A percentile compares a stretch with the other conserved stretches of the same genome.
phyloP scores from a whole-genome alignment of 2,329 filamentous ascomycete species.

The Aspergillus felis region DNA sequence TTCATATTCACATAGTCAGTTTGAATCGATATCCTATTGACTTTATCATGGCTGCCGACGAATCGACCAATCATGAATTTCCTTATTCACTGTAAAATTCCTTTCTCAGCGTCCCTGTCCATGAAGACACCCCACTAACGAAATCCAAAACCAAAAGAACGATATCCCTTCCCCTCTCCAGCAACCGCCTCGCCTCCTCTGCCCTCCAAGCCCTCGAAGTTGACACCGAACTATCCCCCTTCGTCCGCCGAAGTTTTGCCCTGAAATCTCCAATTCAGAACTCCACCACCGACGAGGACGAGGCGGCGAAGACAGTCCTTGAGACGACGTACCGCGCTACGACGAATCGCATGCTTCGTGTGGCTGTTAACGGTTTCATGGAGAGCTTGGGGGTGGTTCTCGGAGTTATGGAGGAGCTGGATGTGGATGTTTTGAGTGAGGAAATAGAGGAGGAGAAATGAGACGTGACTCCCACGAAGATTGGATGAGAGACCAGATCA shows the following conservation, averaged over 20 bases:
- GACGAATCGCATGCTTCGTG: constrained; percentile 93
- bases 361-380: constrained; percentile 95
- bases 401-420: constrained; percentile 85
- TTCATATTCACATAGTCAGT: not conserved
- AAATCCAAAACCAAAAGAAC: constrained; percentile 49
- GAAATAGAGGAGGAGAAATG: constrained; percentile 21
- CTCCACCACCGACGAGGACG: constrained; percentile 16
- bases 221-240: constrained; percentile 81
- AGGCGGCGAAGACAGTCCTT: constrained; percentile 53
- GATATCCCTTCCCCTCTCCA: constrained; percentile 77
- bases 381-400: constrained; percentile 81
- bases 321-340: constrained; percentile 77
- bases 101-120: constrained; percentile 6
- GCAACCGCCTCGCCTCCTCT: constrained; percentile 68
- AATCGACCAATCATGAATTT: constrained; percentile 26
- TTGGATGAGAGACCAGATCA: not conserved
- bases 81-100: constrained; percentile 36
- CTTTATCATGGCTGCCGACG: constrained; percentile 18
- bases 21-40: not conserved
- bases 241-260: constrained; percentile 70
- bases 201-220: constrained; percentile 75
- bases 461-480: not conserved
- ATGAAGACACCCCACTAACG: constrained; percentile 1
- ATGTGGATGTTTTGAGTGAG: constrained; percentile 69
- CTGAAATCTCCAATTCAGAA: constrained; percentile 40